phyloP scores from a whole-genome alignment of 2,329 filamentous ascomycete species.

The Zasmidium angulare region DNA sequence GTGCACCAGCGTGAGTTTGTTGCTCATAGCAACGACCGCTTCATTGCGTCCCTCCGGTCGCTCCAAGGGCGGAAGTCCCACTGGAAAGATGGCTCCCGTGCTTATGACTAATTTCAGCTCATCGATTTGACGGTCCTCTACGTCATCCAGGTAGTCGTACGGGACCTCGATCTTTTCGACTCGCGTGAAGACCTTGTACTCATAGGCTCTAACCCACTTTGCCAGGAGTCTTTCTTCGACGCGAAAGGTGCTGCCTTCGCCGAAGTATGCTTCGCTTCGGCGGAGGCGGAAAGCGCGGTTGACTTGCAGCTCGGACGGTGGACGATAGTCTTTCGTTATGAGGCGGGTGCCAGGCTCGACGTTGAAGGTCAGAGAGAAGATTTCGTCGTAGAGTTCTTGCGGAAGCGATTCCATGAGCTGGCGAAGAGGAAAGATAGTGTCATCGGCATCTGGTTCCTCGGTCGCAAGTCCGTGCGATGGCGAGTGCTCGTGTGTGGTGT shows the following conservation, averaged over 20 bases:
- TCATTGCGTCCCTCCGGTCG: no score
- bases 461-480: background rate
- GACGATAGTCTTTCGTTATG: background rate
- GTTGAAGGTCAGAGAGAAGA: slow-evolving; percentile 3
- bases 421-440: background rate
- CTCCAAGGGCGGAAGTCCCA: no score
- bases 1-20: no score
- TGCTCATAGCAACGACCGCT: no score
- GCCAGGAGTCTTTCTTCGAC: background rate
- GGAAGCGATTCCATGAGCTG: background rate
- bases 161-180: background rate
- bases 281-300: background rate
- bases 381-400: slow-evolving; percentile 5
- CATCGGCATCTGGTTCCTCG: background rate
- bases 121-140: no score
- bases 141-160: background rate
- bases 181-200: background rate
- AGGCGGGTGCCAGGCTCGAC: background rate
- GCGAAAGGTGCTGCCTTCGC: background rate
- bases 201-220: background rate
- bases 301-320: background rate
- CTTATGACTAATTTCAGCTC: no score
- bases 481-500: background rate
- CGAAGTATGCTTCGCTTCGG: background rate
- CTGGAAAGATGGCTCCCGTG: no score